These are phyloP conservation scores for Thelephora terrestris DNA, from an alignment of 1,284 basidiomycete species.

Conservation along the genomic window DNA sequence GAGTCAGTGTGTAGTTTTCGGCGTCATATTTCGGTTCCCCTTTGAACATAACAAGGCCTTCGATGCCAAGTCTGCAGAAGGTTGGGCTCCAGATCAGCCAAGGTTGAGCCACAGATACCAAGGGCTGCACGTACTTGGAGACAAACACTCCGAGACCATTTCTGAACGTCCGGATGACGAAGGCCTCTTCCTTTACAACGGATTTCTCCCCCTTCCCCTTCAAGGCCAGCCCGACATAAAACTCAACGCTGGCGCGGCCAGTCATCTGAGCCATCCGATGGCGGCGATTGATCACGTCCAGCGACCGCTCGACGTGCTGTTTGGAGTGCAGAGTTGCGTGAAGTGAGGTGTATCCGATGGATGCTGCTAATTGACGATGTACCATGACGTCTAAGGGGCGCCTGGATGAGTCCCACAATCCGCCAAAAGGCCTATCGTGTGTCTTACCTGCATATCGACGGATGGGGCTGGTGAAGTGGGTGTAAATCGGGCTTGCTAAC, in stretches of 20 bases:
- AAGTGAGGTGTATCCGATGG: conserved; percentile 78
- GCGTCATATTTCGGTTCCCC: conserved; percentile 84
- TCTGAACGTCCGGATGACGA: conserved; percentile 89
- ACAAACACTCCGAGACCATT: conserved; percentile 97
- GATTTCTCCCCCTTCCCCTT: conserved; percentile 52
- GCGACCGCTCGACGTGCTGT: conserved; percentile 77
- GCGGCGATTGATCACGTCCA: conserved; percentile 84
- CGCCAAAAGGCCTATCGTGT: conserved; percentile 30
- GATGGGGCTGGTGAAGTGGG: conserved; percentile 96
- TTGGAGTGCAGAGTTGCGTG: conserved; percentile 87
- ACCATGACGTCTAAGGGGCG: conserved; percentile 70
- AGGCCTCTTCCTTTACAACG: conserved; percentile 76
- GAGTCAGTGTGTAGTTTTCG: conserved; percentile 79
- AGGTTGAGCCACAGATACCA: conserved; percentile 6
- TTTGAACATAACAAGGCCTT: conserved; percentile 91
- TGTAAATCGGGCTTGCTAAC: conserved; percentile 93
- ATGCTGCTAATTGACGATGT: conserved; percentile 89
- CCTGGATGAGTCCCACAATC: conserved; percentile 3
- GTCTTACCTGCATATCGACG: conserved; percentile 82
- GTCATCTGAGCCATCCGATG: conserved; percentile 98
- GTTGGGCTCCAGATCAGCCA: neutral
- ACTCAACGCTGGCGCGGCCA: conserved; percentile 90
- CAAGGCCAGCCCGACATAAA: conserved; percentile 91
- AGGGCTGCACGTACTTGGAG: conserved; percentile 56
- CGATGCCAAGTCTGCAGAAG: conserved; percentile 70